Evolutionary conservation across 139 green algal genomes (phyloP).

Genomic region (Volvox africanus): DNA sequence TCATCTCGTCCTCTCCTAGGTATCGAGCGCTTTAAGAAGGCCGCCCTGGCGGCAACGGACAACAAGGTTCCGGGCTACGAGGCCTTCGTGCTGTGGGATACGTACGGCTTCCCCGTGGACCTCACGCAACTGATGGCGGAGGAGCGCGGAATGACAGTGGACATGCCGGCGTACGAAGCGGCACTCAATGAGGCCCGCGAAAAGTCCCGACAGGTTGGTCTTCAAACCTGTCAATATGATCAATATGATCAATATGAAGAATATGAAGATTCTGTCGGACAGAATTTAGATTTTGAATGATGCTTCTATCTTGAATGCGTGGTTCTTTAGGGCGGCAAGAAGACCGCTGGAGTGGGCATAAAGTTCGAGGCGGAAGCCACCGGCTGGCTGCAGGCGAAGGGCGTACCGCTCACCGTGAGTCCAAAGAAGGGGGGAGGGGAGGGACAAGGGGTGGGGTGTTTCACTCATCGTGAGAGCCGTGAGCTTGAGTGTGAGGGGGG

Average conservation of each 20-base stretch:
- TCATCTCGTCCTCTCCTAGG: conserved; percentile 52
- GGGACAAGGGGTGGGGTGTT: too few species aligned
- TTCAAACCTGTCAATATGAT: too few species aligned
- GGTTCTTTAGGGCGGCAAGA: conserved; percentile 58
- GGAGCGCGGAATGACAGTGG: conserved; percentile 89
- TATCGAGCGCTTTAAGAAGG: conserved; percentile 95
- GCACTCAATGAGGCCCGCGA: conserved; percentile 91
- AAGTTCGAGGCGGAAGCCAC: conserved; percentile 93
- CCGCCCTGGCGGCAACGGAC: conserved; percentile 45
- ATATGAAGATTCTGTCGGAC: background rate
- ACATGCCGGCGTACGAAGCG: conserved; percentile 77
- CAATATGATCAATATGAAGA: too few species aligned
- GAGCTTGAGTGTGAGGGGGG: too few species aligned
- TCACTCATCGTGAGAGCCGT: too few species aligned
- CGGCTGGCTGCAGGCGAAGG: conserved; percentile 78
- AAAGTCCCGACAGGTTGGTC: conserved; percentile 62
- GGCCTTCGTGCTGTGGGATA: conserved; percentile 97
- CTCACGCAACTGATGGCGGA: conserved; percentile 94
- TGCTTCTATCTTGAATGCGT: background rate
- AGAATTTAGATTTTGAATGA: background rate
- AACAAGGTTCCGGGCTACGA: conserved; percentile 62
- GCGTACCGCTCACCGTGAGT: conserved; percentile 48
- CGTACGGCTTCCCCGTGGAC: conserved; percentile 97
- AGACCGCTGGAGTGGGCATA: conserved; percentile 62
- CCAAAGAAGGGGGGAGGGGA: background rate